phyloP scores from a whole-genome alignment of 1,284 basidiomycete species.

The Fomes fomentarius region DNA sequence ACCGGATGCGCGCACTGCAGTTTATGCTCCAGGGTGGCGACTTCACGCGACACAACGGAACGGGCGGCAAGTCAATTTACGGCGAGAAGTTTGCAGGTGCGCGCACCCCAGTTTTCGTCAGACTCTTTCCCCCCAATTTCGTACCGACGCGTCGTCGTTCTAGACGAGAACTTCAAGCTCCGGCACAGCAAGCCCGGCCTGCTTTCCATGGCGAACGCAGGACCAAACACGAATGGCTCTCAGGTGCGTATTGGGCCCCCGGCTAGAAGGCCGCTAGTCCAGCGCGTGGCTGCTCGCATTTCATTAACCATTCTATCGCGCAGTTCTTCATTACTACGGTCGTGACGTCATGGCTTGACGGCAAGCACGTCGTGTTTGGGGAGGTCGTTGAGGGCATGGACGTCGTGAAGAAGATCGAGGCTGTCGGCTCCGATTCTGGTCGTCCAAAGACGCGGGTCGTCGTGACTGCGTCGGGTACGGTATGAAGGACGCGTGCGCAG shows the following conservation, averaged over 20 bases:
- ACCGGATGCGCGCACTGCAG: constrained; percentile 34
- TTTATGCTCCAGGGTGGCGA: constrained; percentile 90
- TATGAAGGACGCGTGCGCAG: constrained; percentile 6
- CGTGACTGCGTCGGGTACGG: constrained; percentile 65
- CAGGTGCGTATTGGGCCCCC: constrained; percentile 44
- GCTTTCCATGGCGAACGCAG: constrained; percentile 91
- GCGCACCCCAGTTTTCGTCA: constrained; percentile 25
- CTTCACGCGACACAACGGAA: constrained; percentile 53
- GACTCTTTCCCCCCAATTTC: not conserved
- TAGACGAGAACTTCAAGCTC: constrained; percentile 87
- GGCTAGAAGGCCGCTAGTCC: not conserved
- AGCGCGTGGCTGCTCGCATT: not conserved
- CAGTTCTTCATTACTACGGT: constrained; percentile 91
- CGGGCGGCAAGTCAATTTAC: constrained; percentile 92
- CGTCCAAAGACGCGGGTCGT: constrained; percentile 56
- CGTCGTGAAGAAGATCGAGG: constrained; percentile 78
- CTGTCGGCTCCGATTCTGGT: constrained; percentile 58
- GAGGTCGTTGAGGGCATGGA: constrained; percentile 80
- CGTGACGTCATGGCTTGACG: constrained; percentile 78
- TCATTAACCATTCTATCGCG: not conserved
- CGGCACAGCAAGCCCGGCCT: constrained; percentile 83
- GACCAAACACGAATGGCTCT: constrained; percentile 73
- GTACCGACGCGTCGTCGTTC: not conserved
- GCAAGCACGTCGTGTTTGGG: constrained; percentile 85
- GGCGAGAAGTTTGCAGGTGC: constrained; percentile 77